Evolutionary conservation across 441 rosid species (phyloP).

Genomic region (Daphne laureola): DNA sequence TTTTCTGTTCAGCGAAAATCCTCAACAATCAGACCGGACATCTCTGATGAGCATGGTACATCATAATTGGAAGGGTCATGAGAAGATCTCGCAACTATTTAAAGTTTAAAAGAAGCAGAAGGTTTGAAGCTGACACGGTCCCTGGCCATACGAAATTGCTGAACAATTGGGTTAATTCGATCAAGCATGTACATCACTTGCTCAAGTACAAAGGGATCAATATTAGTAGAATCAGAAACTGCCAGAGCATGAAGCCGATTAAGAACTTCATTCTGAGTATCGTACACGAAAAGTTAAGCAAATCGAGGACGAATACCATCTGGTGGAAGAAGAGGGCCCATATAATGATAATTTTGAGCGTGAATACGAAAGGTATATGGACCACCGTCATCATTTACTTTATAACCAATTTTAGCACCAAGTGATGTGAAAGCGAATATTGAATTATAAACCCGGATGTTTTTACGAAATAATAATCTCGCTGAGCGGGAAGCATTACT

Average conservation of each 20-base stretch:
- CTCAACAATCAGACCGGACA: conserved; percentile 4
- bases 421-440: conserved; percentile 12
- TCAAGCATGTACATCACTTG: conserved; percentile 10
- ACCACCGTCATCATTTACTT: conserved; percentile 3
- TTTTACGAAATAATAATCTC: not conserved
- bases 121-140: not conserved
- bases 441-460: conserved; percentile 10
- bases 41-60: not conserved
- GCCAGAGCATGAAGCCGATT: conserved; percentile 7
- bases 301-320: conserved; percentile 4
- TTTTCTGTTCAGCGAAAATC: not conserved
- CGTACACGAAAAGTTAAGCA: conserved; percentile 15
- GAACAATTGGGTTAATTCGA: not conserved
- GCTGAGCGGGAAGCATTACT: no score
- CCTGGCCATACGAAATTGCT: conserved; percentile 13
- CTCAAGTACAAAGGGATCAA: not conserved
- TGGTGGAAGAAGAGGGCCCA: conserved; percentile 10
- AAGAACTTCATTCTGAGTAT: conserved; percentile 3
- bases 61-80: not conserved
- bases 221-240: not conserved
- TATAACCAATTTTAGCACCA: not conserved
- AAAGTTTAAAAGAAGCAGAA: not conserved
- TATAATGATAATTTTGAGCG: conserved; percentile 13
- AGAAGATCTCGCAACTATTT: not conserved
- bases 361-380: conserved; percentile 7